A percentile compares a stretch with the other conserved stretches of the same genome.
Conservation (phyloP, 1,284 basidiomycete genomes). For the Vanrija sp. region DNA sequence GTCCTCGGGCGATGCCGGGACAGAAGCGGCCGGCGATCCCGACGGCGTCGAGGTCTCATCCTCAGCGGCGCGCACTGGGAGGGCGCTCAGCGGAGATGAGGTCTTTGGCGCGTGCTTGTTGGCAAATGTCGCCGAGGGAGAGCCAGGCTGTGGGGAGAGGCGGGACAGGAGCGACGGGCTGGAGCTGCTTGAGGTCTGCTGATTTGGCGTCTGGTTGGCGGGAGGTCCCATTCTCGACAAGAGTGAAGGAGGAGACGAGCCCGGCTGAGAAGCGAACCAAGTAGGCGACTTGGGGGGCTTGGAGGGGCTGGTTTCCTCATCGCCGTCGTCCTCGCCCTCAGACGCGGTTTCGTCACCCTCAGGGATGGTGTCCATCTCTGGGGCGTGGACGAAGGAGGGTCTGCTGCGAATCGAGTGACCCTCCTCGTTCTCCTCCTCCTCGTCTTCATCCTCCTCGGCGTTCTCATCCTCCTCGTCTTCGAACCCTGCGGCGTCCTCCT, state of each 20-base stretch:
- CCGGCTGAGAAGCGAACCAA: constrained; percentile 21
- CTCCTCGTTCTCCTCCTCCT: constrained; percentile 19
- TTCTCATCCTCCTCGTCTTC: constrained; percentile 17
- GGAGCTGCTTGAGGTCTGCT: not conserved
- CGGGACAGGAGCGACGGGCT: constrained; percentile 15
- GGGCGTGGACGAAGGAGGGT: constrained; percentile 16
- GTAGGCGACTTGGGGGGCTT: constrained; percentile 31
- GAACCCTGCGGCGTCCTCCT: constrained; percentile 17
- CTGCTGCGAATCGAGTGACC: constrained; percentile 6
- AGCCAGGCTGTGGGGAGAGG: constrained; percentile 4
- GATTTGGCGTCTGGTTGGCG: not conserved
- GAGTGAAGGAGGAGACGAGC: not conserved
- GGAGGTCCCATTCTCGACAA: constrained; percentile 14
- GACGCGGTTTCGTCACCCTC: constrained; percentile 22
- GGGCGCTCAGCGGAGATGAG: constrained; percentile 36
- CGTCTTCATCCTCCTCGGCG: constrained; percentile 17
- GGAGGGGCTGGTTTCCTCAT: not conserved
- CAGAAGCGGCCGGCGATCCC: constrained; percentile 12
- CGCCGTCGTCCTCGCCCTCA: constrained; percentile 12
- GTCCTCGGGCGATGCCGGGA: not conserved
- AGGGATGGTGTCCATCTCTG: constrained; percentile 34
- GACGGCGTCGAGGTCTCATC: constrained; percentile 19
- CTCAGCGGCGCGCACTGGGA: constrained; percentile 20
- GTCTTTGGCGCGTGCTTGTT: constrained; percentile 40
- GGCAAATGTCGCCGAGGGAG: constrained; percentile 1